These are phyloP conservation scores for Bonia amplexicaulis DNA, from an alignment of 176 grass and related monocot species.

Conservation along the genomic window DNA sequence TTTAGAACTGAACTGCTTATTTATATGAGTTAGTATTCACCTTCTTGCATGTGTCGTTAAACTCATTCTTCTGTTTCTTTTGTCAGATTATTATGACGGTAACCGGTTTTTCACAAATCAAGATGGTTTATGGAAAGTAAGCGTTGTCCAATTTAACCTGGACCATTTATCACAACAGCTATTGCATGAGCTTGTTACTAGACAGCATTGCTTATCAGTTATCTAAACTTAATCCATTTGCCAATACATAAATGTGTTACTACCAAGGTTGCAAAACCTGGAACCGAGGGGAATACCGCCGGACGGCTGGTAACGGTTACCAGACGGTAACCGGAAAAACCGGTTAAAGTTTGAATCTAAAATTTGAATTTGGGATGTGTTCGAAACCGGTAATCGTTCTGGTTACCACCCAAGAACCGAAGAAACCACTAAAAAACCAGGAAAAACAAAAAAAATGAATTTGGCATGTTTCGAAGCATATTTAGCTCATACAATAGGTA, in stretches of 20 bases:
- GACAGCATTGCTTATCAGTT: background rate
- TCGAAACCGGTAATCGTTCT: too few relatives aligned
- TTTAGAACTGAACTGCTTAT: constrained; percentile 1
- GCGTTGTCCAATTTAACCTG: constrained; percentile 29
- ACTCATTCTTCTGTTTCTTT: constrained; percentile 28
- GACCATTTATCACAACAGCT: background rate
- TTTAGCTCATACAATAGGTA: too few relatives aligned
- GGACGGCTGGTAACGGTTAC: too few relatives aligned
- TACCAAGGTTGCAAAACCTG: too few relatives aligned
- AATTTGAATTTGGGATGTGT: too few relatives aligned
- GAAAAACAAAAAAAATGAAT: too few relatives aligned
- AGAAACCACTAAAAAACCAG: too few relatives aligned
- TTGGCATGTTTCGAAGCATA: too few relatives aligned
- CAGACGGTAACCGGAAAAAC: too few relatives aligned
- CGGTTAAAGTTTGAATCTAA: too few relatives aligned
- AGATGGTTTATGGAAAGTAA: constrained; percentile 87
- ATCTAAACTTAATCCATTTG: background rate
- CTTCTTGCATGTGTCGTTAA: background rate
- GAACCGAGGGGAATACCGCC: too few relatives aligned
- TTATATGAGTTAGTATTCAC: background rate
- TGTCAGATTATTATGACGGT: constrained; percentile 82
- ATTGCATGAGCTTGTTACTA: background rate
- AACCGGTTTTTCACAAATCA: constrained; percentile 78
- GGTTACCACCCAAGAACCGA: too few relatives aligned
- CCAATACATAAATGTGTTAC: constrained; percentile 1